Base-by-base conservation (phyloP, 176 grass and related monocot species). In the Cenchrus purpureus region DNA sequence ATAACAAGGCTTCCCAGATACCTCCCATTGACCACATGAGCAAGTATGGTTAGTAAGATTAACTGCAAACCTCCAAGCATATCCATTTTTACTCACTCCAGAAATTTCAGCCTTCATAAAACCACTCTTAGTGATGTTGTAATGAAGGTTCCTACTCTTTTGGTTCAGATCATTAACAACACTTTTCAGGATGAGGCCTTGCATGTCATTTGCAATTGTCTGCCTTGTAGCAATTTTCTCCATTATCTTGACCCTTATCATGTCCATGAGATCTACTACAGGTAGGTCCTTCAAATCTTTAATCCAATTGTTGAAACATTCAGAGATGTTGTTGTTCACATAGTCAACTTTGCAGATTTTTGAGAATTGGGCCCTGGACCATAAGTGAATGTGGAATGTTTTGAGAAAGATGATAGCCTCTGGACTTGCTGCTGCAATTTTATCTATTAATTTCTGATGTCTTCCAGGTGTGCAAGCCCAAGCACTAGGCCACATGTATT, bases 401-500 rank as follows among this genome's bases (percentile, higher is more conserved):
- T 11, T 13, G 4, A 65, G 28, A 32, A 32, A 34, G 10, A 22
- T 12, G 28, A 65, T 4, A 25, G n/a, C n/a, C 8, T 25, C 59
- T 62, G 59, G 14, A 28, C 6, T 8, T 59, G 4, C 2, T n/a
- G n/a, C n/a, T 25, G n/a, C 1, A 3, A 22, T 62, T 31, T 65
- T 65, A 5, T 65, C 25, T 28, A 31, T 5, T 29, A 32, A 12
- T 29, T 12, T 31, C 4, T 65, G 25, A 10, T 65, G 3, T 29
- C 61, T 85, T 5, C n/a, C 5, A 4, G 8, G 0, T 56, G 34
- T 70, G 52, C 34, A 79, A 14, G 50, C 74, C 63, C 16, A 66
- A 0, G 62, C 74, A 12, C 5, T 34, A 48, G 64, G 64, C 63
- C 74, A 86, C 74, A 79, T 86, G 22, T 51, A 55, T 55, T 57